Percentiles rank a stretch among this genome's conserved stretches.
phyloP scores from a whole-genome alignment of 208 protist genomes.

The Leishmania aethiopica region DNA sequence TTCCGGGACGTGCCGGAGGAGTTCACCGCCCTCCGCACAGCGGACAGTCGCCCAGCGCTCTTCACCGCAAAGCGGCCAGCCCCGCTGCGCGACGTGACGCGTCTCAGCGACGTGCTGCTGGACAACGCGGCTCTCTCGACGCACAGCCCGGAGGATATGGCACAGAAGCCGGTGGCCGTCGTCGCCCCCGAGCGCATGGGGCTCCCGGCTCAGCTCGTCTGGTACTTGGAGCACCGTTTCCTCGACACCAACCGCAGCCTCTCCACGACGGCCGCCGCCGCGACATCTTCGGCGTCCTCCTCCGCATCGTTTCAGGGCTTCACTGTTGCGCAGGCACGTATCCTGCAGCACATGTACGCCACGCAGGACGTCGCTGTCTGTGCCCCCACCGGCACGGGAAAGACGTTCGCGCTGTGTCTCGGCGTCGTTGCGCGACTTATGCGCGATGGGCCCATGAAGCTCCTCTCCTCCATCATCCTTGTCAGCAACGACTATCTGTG shows the following conservation, averaged over 20 bases:
- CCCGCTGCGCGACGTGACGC: slow-evolving; percentile 60
- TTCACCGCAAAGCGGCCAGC: slow-evolving; percentile 77
- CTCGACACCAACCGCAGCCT: slow-evolving; percentile 26
- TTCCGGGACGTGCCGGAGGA: slow-evolving; percentile 84
- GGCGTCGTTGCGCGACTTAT: slow-evolving; percentile 83
- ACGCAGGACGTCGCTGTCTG: slow-evolving; percentile 85
- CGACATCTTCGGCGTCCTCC: neutral
- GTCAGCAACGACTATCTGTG: slow-evolving; percentile 79
- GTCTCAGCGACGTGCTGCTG: slow-evolving; percentile 65
- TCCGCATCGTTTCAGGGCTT: slow-evolving; percentile 34
- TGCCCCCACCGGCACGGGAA: slow-evolving; percentile 89
- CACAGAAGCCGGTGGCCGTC: slow-evolving; percentile 60
- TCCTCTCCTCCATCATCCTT: slow-evolving; percentile 80
- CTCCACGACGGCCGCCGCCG: neutral
- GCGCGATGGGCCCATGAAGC: slow-evolving; percentile 89
- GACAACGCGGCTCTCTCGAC: slow-evolving; percentile 38
- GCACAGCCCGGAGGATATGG: slow-evolving; percentile 26
- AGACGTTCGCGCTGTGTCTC: slow-evolving; percentile 88
- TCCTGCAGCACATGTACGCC: slow-evolving; percentile 89
- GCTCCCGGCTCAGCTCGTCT: slow-evolving; percentile 70
- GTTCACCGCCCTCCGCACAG: slow-evolving; percentile 76
- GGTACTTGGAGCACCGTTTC: slow-evolving; percentile 58
- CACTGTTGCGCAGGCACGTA: slow-evolving; percentile 83
- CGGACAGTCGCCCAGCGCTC: slow-evolving; percentile 69
- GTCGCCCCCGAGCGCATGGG: slow-evolving; percentile 85